Evolutionary conservation across 768 basidiomycete genomes (phyloP).

Genomic region (Kwoniella dendrophila): DNA sequence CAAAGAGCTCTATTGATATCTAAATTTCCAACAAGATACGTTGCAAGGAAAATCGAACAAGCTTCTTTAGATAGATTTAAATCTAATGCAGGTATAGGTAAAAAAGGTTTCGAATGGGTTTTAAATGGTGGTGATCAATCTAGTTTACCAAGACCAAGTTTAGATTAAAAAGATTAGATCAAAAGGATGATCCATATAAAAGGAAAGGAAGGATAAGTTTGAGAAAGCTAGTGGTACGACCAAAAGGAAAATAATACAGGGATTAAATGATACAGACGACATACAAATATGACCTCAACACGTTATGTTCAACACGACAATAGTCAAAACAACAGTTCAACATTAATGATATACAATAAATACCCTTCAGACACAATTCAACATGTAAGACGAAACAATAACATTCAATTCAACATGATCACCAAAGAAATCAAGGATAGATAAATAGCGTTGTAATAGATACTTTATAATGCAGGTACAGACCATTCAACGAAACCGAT

Average conservation of each 20-base stretch:
- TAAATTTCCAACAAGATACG: constrained; percentile 49
- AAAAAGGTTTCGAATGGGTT: constrained; percentile 87
- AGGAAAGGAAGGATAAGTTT: no score
- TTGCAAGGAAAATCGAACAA: constrained; percentile 79
- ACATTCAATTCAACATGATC: background rate
- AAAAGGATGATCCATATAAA: no score
- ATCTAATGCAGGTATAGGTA: constrained; percentile 86
- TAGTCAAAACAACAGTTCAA: background rate
- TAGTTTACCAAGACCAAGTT: constrained; percentile 10
- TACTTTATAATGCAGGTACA: no score
- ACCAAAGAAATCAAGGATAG: no score
- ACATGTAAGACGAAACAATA: background rate
- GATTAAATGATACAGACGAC: no score
- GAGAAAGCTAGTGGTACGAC: no score
- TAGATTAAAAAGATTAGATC: background rate
- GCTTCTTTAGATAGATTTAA: constrained; percentile 88
- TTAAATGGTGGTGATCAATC: constrained; percentile 53
- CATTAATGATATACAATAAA: background rate
- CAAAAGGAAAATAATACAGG: no score
- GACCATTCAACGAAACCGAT: no score
- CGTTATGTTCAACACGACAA: no score
- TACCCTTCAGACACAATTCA: background rate
- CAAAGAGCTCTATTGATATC: constrained; percentile 82
- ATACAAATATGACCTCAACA: no score
- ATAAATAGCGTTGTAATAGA: no score